Base-by-base conservation (phyloP, 2,329 filamentous ascomycete genomes). In the Pseudogymnoascus sp. region DNA sequence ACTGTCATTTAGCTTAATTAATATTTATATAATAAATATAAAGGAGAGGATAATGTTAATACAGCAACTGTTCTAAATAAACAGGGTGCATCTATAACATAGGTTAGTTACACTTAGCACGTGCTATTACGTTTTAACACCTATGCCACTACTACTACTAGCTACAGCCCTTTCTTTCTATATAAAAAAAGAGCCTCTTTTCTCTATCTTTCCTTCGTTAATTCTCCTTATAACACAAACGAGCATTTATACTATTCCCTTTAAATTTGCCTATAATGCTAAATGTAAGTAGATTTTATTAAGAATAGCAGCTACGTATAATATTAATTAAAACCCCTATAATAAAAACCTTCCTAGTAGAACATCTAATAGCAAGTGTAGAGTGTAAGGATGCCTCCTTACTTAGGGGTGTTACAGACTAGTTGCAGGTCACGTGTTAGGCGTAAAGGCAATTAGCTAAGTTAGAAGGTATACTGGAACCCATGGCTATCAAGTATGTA, bases 401-500 rank as follows among this genome's bases (percentile, higher is more conserved):
- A n/a, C n/a, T n/a, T n/a, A n/a, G n/a, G n/a, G n/a, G n/a, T n/a
- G n/a, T n/a, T n/a, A n/a, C n/a, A n/a, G n/a, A n/a, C n/a, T n/a
- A n/a, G n/a, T n/a, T n/a, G n/a, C n/a, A n/a, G n/a, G n/a, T n/a
- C n/a, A n/a, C n/a, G n/a, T n/a, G n/a, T n/a, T n/a, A n/a, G n/a
- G n/a, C n/a, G n/a, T n/a, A n/a, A n/a, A n/a, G n/a, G n/a, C n/a
- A n/a, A n/a, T n/a, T n/a, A n/a, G n/a, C n/a, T n/a, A n/a, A n/a
- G n/a, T n/a, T n/a, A n/a, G n/a, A n/a, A n/a, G n/a, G n/a, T 72
- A 31, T 86, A 77, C 63, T 84, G 80, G 77, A 96, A 95, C 67
- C 90, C 90, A 73, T 91, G 85, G 63, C 77, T 79, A 75, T 92
- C 87, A n/a, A 92, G 81, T 7, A 75, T 80, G 76, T 86, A 91